Evolutionary conservation across 441 rosid genomes (phyloP), one percentile per base, ranked within the genome.

Genomic region (Aquilaria agallochum): DNA sequence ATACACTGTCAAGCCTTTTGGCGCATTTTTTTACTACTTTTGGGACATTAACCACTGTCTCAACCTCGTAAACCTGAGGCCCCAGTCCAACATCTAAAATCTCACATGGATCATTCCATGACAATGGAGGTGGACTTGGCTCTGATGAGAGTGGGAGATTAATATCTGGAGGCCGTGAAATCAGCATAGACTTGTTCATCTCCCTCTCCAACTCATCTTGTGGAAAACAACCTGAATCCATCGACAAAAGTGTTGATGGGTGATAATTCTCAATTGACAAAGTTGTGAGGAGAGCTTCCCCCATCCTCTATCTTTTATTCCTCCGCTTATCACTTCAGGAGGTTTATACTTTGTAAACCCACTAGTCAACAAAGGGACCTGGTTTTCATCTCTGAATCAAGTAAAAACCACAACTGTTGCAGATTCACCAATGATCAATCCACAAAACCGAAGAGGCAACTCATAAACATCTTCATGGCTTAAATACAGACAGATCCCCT

Each of bases 191-290:
- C 4, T 85, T 76, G 70, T 80, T 78, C 60, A 84, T 72, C 70
- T 80, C 97, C 60, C 90, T 80, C 74, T 88, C 94, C 67, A 83
- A 71, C 59, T 91, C 97, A 71, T 91, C 96, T 11, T 86, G 92
- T 49, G 86, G 69, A 31, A 83, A 59, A 55, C 84, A 81, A 64
- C 93, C 80, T 0, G 94, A 86, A 76, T 91, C 96, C 96, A 91
- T 91, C 0, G 96, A 91, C 66, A 91, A 71, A 60, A 91, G 81
- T 10, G 97, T 91, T 0, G 96, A 91, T 11, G 93, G 97, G 65
- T 83, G 96, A 71, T 91, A 86, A 69, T 83, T 91, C 72, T 91
- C 96, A 73, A 88, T 91, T 13, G 94, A 83, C 52, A 88, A 74
- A 5, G 86, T 66, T 9, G 87, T 85, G 32, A 86, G 72, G 47